Base-by-base conservation (phyloP, 2,329 filamentous ascomycete species). In the Trichoderma arundinaceum region DNA sequence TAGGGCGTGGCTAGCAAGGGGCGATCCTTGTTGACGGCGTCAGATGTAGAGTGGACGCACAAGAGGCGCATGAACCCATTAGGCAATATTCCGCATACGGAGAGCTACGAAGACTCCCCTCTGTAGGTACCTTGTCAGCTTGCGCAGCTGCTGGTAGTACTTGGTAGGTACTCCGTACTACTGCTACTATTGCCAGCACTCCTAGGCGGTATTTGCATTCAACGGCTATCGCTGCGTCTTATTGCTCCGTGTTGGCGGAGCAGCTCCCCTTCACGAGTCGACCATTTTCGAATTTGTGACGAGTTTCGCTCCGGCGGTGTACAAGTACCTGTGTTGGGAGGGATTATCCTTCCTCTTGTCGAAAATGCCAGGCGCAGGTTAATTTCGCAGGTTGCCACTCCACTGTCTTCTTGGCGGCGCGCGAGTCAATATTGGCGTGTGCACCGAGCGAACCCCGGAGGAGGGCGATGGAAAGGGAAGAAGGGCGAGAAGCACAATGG, bases 1-100 rank as follows among this genome's bases (percentile, higher is more conserved):
- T 64, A 64, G 61, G 49, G 59, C 59, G 59, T 62, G n/a, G 49
- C 59, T 62, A 62, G 49, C 39, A 62, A 53, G 59, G 59, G 54
- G 56, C 22, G n/a, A 53, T 53, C 48, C 59, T 62, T 62, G 59
- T 15, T 43, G 57, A 33, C 17, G 51, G 28, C 57, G 48, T 62
- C 48, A 35, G 59, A 53, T 53, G 35, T 32, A 28, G 22, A 28
- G 19, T 6, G 19, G 22, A 38, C 35, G 35, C 35, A 38, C 35
- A 17, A 28, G 44, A 49, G 48, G n/a, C 32, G 49, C 58, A 61
- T 61, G 46, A 61, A 61, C 58, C 58, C 22, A 28, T 60, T 38
- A 39, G 32, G 28, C 17, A 33, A 13, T 48, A 44, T 35, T 33
- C 39, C 35, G 38, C 49, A 56, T 22, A 28, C 22, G 22, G 22